Conservation (phyloP, 345 rosid genomes). For the Heritiera fomes region DNA sequence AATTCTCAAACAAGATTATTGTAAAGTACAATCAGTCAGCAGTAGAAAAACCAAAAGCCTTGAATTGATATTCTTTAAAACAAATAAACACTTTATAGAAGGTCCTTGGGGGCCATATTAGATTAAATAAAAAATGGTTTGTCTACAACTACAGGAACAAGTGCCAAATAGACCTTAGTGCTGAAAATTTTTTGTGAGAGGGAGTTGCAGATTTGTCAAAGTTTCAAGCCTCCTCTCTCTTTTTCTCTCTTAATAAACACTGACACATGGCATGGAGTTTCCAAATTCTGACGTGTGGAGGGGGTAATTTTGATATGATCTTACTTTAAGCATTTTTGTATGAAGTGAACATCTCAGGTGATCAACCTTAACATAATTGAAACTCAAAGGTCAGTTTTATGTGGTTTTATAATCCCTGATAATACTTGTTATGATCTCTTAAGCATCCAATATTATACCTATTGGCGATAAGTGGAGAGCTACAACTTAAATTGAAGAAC, state of each 20-base stretch:
- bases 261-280: not conserved
- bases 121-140: not conserved
- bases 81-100: not conserved
- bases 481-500: too few species aligned
- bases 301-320: not conserved
- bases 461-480: too few species aligned
- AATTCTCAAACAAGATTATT: not conserved
- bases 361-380: not conserved
- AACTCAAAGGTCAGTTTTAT: not conserved
- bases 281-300: not conserved
- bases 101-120: not conserved
- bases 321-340: not conserved
- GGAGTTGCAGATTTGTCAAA: not conserved
- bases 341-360: not conserved
- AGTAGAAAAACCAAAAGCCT: not conserved
- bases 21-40: not conserved
- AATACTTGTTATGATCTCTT: not conserved
- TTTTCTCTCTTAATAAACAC: not conserved
- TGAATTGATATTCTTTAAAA: not conserved
- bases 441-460: not conserved
- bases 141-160: not conserved
- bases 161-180: not conserved
- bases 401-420: constrained; percentile 1
- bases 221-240: not conserved
- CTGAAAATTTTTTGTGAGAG: not conserved